These are phyloP conservation scores for Polysphondylium violaceum DNA, from an alignment of 78 protist genomes.

Conservation along the genomic window DNA sequence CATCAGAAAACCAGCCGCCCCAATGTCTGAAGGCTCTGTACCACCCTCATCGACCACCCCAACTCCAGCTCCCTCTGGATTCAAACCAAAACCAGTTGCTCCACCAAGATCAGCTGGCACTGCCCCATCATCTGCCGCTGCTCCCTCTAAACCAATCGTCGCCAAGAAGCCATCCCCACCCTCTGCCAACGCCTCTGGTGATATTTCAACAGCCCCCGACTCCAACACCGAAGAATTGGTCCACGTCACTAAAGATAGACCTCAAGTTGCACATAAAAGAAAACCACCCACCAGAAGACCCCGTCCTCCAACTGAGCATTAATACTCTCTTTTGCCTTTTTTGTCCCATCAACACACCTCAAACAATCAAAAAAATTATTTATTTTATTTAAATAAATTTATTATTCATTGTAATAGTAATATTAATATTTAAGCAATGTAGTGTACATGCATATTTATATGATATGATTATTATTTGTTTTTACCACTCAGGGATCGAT, in stretches of 20 bases:
- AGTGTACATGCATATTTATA: too few species aligned
- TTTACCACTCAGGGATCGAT: too few species aligned
- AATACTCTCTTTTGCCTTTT: too few species aligned
- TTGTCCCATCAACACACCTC: too few species aligned
- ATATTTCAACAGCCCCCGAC: conserved; percentile 52
- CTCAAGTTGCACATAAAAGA: conserved; percentile 52
- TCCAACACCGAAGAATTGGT: conserved; percentile 31
- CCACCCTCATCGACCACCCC: conserved; percentile 15
- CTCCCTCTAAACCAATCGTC: background rate
- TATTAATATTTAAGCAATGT: too few species aligned
- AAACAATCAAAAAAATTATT: too few species aligned
- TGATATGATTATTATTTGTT: too few species aligned
- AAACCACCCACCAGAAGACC: conserved; percentile 80
- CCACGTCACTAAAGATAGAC: conserved; percentile 45
- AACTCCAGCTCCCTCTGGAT: background rate
- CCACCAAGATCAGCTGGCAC: conserved; percentile 33
- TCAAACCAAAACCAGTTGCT: conserved; percentile 35
- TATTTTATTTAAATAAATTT: too few species aligned
- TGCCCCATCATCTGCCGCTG: background rate
- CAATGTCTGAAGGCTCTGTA: background rate
- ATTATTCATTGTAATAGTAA: too few species aligned
- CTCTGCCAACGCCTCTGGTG: conserved; percentile 9
- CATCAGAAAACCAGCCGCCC: conserved; percentile 36
- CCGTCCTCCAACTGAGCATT: conserved; percentile 46
- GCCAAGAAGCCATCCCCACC: background rate